Evolutionary conservation across 768 basidiomycete genomes (phyloP).

Genomic region (Russula lepida): DNA sequence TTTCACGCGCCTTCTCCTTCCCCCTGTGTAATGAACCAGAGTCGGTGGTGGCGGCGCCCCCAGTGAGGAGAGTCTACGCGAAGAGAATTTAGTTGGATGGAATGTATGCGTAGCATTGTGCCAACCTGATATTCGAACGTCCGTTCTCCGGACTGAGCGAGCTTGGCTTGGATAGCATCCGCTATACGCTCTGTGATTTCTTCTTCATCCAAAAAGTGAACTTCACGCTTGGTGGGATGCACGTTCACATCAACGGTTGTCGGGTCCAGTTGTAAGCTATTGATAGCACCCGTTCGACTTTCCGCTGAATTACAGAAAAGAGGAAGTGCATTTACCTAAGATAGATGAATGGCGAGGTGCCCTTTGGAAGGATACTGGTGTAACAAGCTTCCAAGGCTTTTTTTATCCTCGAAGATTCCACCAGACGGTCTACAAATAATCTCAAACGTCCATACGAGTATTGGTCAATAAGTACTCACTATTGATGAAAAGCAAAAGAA

Average conservation of each 20-base stretch:
- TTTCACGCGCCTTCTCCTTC: constrained; percentile 15
- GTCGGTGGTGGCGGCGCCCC: constrained; percentile 27
- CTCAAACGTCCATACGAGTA: not conserved
- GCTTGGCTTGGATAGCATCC: constrained; percentile 67
- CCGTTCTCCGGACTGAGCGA: constrained; percentile 26
- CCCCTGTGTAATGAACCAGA: not conserved
- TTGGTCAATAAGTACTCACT: constrained; percentile 41
- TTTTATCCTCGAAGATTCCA: constrained; percentile 83
- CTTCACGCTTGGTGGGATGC: constrained; percentile 95
- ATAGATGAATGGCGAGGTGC: constrained; percentile 85
- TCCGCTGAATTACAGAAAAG: not conserved
- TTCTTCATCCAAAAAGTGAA: constrained; percentile 91
- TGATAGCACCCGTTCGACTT: not conserved
- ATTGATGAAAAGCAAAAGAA: constrained; percentile 90
- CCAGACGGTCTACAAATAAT: constrained; percentile 66
- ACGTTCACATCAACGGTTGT: constrained; percentile 93
- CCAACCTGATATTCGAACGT: constrained; percentile 65
- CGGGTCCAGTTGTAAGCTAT: constrained; percentile 75
- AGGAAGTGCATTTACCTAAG: constrained; percentile 51
- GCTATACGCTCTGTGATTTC: constrained; percentile 69
- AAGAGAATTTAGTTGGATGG: not conserved
- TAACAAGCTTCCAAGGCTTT: constrained; percentile 84
- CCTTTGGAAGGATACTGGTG: constrained; percentile 79
- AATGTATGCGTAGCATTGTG: not conserved
- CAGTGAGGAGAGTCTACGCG: constrained; percentile 51